Evolutionary conservation across 768 basidiomycete species (phyloP), one percentile per base, ranked within the genome.

Genomic region (Kwoniella dejecticola): DNA sequence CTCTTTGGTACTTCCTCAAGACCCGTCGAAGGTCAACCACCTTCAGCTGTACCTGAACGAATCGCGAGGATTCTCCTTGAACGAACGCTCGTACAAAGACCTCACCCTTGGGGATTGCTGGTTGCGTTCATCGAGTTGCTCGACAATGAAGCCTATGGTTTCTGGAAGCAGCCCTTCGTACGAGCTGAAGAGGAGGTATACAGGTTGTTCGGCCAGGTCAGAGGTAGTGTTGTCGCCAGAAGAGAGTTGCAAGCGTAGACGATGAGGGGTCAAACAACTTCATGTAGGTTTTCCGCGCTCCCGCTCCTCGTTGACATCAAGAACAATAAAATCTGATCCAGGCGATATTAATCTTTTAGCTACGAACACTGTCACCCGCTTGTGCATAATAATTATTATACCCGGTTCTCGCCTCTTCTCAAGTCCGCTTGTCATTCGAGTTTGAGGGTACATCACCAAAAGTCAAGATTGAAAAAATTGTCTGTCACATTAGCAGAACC

Each of bases 41-140:
- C 61, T 19, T 66, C 62, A 41, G 30, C 89, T 81, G 89, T 92
- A 53, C 89, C 88, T 26, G 81, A 82, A 70, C 67, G 76, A 42
- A 80, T 81, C 68, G 75, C 76, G 19, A 71, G 81, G 64, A 90
- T 96, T 36, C 84, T 99, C 33, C 82, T 98, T 69, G 95, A 98
- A 76, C 86, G 93, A 33, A 90, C 96, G 81, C 86, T 98, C 61
- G 92, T 92, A 31, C 88, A 91, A 75, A 87, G 92, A 27, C 96
- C 96, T 48, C 94, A 97, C 71, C 94, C 96, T 26, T 97, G 93
- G 92, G 94, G 95, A 60, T 87, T 92, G 26, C 80, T 95, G 68
- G 88, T 91, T 68, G 91, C 92, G 4, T 95, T 96, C 80, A 92
- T 95, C 71, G 91, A 95, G 80, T 81, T 96, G 64, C 86, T 97